Evolutionary conservation across 805 yeast species (phyloP), one percentile per base, ranked within the genome.

Genomic region (Hanseniaspora pseudoguilliermondii): DNA sequence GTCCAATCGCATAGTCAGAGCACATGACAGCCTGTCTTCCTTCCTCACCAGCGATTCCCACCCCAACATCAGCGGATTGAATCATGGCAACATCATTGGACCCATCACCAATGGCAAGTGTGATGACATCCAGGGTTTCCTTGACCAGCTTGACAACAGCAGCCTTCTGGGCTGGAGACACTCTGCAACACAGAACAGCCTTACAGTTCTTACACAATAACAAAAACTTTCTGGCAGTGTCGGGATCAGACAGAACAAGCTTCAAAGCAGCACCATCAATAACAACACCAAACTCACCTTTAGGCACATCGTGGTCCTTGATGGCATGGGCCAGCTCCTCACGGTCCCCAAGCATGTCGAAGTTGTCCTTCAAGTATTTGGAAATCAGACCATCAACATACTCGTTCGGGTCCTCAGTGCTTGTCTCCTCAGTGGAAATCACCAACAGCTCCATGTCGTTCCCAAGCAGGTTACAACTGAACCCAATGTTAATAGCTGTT

Each of bases 1-100:
- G 95, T 25, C 91, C 93, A 64, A 86, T 71, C 21, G 91, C 95
- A 69, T 84, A 86, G 71, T 86, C 95, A 0, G 91, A 82, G 27
- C 89, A 82, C 95, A 86, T 86, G 5, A 79, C 93, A 20, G 93
- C 93, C 69, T 85, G 93, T 59, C 93, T 73, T 65, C 95, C 95
- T 73, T 86, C 95, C 72, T 86, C 93, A 70, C 95, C 95, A 3
- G 90, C 90, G 65, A 86, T 86, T 71, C 95, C 95, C 56, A 86
- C 85, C 64, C 95, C 95, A 47, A 86, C 83, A 69, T 86, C 83
- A 1, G 95, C 93, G 32, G 89, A 82, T 68, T 86, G 95, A 61
- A 86, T 86, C 95, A 86, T 86, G 13, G 95, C 90, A 59, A 86
- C 95, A 71, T 86, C 95, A 66, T 86, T 86, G 21, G 93, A 82